These are phyloP conservation scores for Smallanthus sonchifolius DNA, from an alignment of 129 eudicot species.

Conservation along the genomic window DNA sequence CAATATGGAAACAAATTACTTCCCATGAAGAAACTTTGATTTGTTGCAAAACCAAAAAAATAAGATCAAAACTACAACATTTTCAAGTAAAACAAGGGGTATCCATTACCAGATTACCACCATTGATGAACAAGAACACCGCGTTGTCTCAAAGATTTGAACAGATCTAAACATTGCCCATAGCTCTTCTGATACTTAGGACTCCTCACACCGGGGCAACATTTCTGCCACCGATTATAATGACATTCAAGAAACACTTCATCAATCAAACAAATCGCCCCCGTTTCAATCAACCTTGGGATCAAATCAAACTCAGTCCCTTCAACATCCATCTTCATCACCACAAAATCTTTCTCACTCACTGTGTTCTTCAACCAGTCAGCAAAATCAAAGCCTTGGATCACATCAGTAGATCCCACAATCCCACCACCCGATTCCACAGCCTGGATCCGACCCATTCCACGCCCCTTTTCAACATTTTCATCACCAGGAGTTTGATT, in stretches of 20 bases:
- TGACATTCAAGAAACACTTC: conserved; percentile 94
- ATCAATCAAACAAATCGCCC: conserved; percentile 90
- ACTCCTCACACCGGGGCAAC: conserved; percentile 90
- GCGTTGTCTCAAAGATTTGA: conserved; percentile 60
- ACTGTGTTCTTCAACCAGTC: conserved; percentile 74
- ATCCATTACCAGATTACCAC: conserved; percentile 49
- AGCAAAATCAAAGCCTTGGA: conserved; percentile 88
- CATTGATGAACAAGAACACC: conserved; percentile 99
- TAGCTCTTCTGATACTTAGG: conserved; percentile 72
- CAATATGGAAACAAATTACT: conserved; percentile 19
- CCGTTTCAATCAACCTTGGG: conserved; percentile 75
- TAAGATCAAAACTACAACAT: conserved; percentile 15
- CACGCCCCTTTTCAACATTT: conserved; percentile 60
- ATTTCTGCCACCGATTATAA: conserved; percentile 95
- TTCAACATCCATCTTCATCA: conserved; percentile 99
- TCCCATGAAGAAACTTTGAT: conserved; percentile 2
- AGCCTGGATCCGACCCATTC: conserved; percentile 93
- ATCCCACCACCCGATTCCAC: conserved; percentile 45
- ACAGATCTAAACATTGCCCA: conserved; percentile 73
- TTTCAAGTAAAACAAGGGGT: conserved; percentile 14
- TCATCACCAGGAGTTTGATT: conserved; percentile 71
- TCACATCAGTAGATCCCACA: conserved; percentile 58
- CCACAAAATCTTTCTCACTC: conserved; percentile 69
- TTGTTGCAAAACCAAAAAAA: neutral
- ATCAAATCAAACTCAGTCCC: conserved; percentile 94